Evolutionary conservation across 2,329 filamentous ascomycete species (phyloP).

Genomic region (Aspergillus latus): DNA sequence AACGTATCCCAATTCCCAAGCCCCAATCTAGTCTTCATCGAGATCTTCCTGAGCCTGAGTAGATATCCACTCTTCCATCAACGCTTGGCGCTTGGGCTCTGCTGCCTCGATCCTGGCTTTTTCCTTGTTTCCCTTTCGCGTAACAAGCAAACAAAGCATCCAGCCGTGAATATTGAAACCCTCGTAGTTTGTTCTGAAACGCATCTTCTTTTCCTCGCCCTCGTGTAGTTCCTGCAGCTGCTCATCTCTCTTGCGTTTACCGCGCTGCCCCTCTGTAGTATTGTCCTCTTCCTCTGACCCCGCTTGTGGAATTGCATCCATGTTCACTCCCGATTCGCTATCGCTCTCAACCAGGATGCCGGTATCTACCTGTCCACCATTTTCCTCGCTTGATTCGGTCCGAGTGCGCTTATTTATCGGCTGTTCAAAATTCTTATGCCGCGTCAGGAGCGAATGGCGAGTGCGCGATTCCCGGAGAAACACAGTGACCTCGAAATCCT

Average conservation of each 20-base stretch:
- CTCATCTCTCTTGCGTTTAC: slow-evolving; percentile 38
- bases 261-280: slow-evolving; percentile 6
- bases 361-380: slow-evolving; percentile 30
- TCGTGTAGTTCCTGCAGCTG: slow-evolving; percentile 37
- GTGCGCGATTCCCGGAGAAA: slow-evolving; percentile 86
- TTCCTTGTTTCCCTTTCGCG: slow-evolving; percentile 60
- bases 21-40: slow-evolving; percentile 35
- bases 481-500: slow-evolving; percentile 93
- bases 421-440: slow-evolving; percentile 74
- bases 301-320: slow-evolving; percentile 59
- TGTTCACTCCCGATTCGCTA: slow-evolving; percentile 51
- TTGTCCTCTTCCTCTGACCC: slow-evolving; percentile 25
- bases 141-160: slow-evolving; percentile 86
- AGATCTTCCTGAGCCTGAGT: slow-evolving; percentile 59
- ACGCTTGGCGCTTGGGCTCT: slow-evolving; percentile 58
- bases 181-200: slow-evolving; percentile 83
- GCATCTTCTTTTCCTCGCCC: slow-evolving; percentile 82
- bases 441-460: slow-evolving; percentile 81
- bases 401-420: slow-evolving; percentile 19
- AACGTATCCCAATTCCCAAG: background rate
- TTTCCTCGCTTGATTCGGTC: background rate
- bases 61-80: slow-evolving; percentile 85
- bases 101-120: slow-evolving; percentile 34
- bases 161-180: slow-evolving; percentile 95
- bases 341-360: slow-evolving; percentile 60